Percentiles rank a stretch among this genome's conserved stretches.
Evolutionary conservation across 2,329 filamentous ascomycete species (phyloP).

Genomic region (Pseudogymnoascus sp.): DNA sequence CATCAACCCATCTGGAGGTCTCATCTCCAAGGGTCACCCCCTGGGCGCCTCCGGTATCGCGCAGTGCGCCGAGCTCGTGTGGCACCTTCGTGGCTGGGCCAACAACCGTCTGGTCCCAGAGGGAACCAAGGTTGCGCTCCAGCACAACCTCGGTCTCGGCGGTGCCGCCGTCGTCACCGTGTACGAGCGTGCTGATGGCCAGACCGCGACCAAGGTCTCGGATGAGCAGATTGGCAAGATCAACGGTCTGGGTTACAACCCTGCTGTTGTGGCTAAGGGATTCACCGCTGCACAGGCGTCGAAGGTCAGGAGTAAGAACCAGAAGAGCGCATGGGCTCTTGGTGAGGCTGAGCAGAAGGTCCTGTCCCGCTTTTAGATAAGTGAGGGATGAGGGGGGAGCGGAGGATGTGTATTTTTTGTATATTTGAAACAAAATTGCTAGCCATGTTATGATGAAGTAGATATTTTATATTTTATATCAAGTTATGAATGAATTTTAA

Average conservation of each 20-base stretch:
- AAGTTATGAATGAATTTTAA: not conserved
- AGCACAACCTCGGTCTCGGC: constrained; percentile 89
- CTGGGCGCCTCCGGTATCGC: constrained; percentile 91
- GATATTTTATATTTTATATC: not conserved
- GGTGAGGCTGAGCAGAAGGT: constrained; percentile 68
- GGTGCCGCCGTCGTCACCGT: constrained; percentile 87
- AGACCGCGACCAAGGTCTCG: constrained; percentile 43
- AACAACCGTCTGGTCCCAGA: constrained; percentile 70
- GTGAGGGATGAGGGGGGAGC: not conserved
- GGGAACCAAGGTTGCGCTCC: constrained; percentile 61
- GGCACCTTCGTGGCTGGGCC: constrained; percentile 93
- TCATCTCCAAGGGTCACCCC: constrained; percentile 94
- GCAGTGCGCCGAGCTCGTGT: constrained; percentile 89
- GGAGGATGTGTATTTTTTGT: not conserved
- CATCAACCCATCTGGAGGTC: constrained; percentile 86
- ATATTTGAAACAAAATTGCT: not conserved
- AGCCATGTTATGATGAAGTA: constrained; percentile 1
- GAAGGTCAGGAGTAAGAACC: constrained; percentile 60
- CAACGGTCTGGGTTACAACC: constrained; percentile 79
- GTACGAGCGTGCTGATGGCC: constrained; percentile 75
- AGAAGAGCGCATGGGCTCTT: constrained; percentile 64
- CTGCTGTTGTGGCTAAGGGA: constrained; percentile 79
- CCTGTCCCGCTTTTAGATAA: constrained; percentile 54
- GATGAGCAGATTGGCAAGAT: constrained; percentile 55
- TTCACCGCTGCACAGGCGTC: constrained; percentile 71